Percentiles rank a stretch among this genome's conserved stretches.
Conservation (phyloP, 2,329 filamentous ascomycete genomes). For the Diaporthe capsici region DNA sequence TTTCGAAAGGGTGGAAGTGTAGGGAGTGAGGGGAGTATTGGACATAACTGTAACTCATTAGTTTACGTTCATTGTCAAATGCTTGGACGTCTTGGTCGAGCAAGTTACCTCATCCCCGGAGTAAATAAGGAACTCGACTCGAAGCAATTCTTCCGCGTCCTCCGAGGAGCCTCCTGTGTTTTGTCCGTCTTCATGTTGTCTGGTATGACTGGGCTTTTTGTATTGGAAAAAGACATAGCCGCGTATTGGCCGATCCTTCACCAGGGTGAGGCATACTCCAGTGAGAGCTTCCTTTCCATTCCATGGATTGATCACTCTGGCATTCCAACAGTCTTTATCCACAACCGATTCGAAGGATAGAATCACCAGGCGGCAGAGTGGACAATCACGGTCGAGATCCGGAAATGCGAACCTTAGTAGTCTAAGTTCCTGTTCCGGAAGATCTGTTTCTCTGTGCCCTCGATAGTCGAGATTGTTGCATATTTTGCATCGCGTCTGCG, state of each 20-base stretch:
- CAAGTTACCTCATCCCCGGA: not conserved
- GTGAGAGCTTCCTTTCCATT: not conserved
- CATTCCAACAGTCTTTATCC: not conserved
- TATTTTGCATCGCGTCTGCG: not conserved
- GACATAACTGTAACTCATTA: not conserved
- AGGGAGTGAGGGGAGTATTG: not conserved
- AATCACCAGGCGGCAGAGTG: not conserved
- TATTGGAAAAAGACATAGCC: not conserved
- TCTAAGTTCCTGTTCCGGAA: rapidly evolving
- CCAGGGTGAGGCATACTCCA: rapidly evolving
- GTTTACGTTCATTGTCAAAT: not conserved
- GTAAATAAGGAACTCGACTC: not conserved
- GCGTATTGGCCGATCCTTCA: not conserved
- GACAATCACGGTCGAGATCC: not conserved
- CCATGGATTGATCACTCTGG: not conserved
- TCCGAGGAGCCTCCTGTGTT: too few species aligned
- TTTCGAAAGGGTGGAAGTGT: not conserved
- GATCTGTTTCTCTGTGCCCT: not conserved
- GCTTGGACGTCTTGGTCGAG: not conserved
- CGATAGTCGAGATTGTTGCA: not conserved
- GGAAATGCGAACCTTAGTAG: not conserved
- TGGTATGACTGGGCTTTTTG: too few species aligned
- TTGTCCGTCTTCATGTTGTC: too few species aligned
- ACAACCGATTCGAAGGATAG: not conserved
- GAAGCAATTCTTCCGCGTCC: rapidly evolving